Evolutionary conservation across 2,329 filamentous ascomycete genomes (phyloP).

Genomic region (Delphinella strobiligena): DNA sequence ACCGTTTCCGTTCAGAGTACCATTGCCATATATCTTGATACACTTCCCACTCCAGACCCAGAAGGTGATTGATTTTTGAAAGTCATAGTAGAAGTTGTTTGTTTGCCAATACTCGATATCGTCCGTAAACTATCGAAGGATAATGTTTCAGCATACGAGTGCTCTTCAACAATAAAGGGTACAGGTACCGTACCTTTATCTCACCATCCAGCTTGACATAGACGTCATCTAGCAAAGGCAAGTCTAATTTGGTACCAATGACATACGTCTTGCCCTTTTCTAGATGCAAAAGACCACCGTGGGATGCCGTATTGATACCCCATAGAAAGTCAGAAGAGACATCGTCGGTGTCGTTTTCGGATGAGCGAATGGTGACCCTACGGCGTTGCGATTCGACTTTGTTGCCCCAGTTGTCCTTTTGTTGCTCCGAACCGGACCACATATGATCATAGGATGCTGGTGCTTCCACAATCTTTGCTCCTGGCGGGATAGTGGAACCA

Average conservation of each 20-base stretch:
- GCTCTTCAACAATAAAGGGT: fast-evolving
- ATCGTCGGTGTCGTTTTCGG: slow-evolving; percentile 43
- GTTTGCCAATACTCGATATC: slow-evolving; percentile 37
- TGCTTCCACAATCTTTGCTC: not conserved
- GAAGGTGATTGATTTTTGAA: slow-evolving; percentile 47
- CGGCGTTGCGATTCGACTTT: slow-evolving; percentile 1
- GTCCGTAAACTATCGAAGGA: slow-evolving; percentile 30
- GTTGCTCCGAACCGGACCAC: not conserved
- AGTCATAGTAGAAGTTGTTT: slow-evolving; percentile 39
- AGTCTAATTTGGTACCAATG: slow-evolving; percentile 46
- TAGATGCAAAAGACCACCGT: slow-evolving; percentile 45
- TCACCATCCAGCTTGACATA: slow-evolving; percentile 48
- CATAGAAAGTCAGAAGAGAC: slow-evolving; percentile 43
- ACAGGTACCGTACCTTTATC: slow-evolving; percentile 27
- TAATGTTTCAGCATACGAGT: not conserved
- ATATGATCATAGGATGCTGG: not conserved
- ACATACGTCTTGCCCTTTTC: slow-evolving; percentile 43
- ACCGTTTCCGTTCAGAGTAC: slow-evolving; percentile 46
- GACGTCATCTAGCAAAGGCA: slow-evolving; percentile 46
- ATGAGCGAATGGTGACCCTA: slow-evolving; percentile 30
- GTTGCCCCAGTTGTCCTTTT: slow-evolving; percentile 5
- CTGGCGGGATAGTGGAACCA: not conserved
- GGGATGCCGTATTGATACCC: slow-evolving; percentile 44
- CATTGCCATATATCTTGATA: slow-evolving; percentile 47
- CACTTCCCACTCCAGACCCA: slow-evolving; percentile 53